Evolutionary conservation across 2,329 filamentous ascomycete species (phyloP).

Genomic region (Colletotrichum sp.): DNA sequence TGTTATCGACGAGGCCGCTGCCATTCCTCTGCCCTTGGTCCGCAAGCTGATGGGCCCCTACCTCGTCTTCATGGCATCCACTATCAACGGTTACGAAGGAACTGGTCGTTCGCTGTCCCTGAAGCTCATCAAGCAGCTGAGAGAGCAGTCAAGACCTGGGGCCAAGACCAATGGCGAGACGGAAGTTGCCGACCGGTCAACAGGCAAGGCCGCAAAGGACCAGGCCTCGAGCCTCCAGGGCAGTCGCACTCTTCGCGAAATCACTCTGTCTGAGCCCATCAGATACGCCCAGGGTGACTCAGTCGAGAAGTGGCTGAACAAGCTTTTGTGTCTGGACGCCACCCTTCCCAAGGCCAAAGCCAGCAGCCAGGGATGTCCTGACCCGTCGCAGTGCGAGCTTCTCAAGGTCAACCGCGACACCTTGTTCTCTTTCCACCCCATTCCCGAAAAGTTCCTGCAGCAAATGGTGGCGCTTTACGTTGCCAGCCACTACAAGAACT

Average conservation of each 20-base stretch:
- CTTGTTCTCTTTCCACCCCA: slow-evolving; percentile 95
- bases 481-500: slow-evolving; percentile 97
- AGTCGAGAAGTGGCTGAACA: slow-evolving; percentile 97
- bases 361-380: slow-evolving; percentile 79
- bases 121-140: slow-evolving; percentile 95
- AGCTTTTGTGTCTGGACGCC: slow-evolving; percentile 89
- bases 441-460: slow-evolving; percentile 96
- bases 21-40: slow-evolving; percentile 91
- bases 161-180: slow-evolving; percentile 61
- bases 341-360: slow-evolving; percentile 81
- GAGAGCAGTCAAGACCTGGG: slow-evolving; percentile 83
- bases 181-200: slow-evolving; percentile 78
- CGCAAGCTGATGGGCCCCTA: slow-evolving; percentile 96
- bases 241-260: slow-evolving; percentile 86
- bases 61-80: slow-evolving; percentile 98
- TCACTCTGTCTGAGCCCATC: slow-evolving; percentile 92
- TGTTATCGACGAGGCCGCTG: slow-evolving; percentile 96
- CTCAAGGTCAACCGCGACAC: slow-evolving; percentile 96
- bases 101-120: slow-evolving; percentile 93
- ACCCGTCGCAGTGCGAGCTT: slow-evolving; percentile 89
- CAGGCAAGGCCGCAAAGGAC: slow-evolving; percentile 73
- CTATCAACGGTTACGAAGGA: slow-evolving; percentile 98
- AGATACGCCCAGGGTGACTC: slow-evolving; percentile 89
- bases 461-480: slow-evolving; percentile 99
- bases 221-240: slow-evolving; percentile 62